phyloP scores from a whole-genome alignment of 805 yeast species.

The Isabelozyma pseudorhagii region DNA sequence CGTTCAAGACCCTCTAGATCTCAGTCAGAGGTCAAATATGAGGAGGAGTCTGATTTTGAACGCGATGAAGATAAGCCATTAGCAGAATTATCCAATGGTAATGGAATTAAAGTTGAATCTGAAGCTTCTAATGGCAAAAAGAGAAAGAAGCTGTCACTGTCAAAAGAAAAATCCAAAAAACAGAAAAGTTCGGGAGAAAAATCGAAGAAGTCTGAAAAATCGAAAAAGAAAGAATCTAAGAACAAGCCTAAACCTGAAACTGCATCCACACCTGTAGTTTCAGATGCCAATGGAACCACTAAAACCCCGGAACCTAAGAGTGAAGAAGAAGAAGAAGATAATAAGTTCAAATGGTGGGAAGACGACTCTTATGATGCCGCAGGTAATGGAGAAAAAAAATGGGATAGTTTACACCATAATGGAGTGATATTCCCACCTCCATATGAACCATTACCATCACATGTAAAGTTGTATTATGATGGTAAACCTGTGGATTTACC shows the following conservation, averaged over 20 bases:
- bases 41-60: neutral
- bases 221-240: neutral
- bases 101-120: neutral
- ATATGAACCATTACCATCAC: conserved; percentile 79
- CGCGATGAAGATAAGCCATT: conserved; percentile 12
- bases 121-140: neutral
- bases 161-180: neutral
- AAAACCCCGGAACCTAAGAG: neutral
- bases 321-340: conserved; percentile 9
- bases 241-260: neutral
- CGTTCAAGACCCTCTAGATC: neutral
- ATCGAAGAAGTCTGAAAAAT: neutral
- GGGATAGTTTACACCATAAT: conserved; percentile 83
- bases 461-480: conserved; percentile 72
- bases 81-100: neutral
- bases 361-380: conserved; percentile 54
- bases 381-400: conserved; percentile 58
- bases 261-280: neutral
- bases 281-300: neutral
- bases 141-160: neutral
- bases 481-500: conserved; percentile 76
- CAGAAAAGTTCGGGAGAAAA: neutral
- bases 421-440: conserved; percentile 95
- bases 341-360: conserved; percentile 81
- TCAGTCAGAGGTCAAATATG: neutral